Base-by-base conservation (phyloP, 768 basidiomycete species). In the Mycena belliarum region DNA sequence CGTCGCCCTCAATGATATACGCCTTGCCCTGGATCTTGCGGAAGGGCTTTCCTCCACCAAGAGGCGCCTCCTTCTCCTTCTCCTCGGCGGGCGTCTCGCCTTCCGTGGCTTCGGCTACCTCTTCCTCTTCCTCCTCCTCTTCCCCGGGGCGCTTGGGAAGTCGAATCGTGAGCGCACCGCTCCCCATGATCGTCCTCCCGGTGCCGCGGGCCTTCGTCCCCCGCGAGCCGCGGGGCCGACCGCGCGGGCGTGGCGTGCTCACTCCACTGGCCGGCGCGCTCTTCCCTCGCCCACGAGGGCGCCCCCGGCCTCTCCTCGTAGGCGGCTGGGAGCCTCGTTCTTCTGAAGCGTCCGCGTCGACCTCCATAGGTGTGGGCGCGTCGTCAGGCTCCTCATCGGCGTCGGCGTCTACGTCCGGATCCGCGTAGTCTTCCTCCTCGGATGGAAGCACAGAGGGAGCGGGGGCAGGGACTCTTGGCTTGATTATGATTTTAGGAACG, bases 1-100 rank as follows among this genome's bases (percentile, higher is more conserved):
- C 96, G 69, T 98, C 96, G 43, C 89, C 89, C 33, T 93, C 90
- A 49, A 97, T 88, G 44, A 87, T 76, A 69, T 88, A 89, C 6
- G 84, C 80, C 62, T 84, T 79, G 11, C 89, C 93, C 35, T 87
- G 85, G 63, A 97, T 83, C 66, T 79, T 82, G 33, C 85, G 76
- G 75, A 88, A 91, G 1, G 88, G 85, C 63, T 88, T 89, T 0
- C 87, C 88, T 2, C 82, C 78, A 24, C 76, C 79, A 12, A 79
- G 59, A 1, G 78, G 76, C 6, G 69, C 79, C 48, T 76, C 68
- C 33, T 63, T 71, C n/a, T 57, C 68, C 33, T 63, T 71, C n/a
- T 53, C 64, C 8, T 75, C 75, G 1, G 29, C 65, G 14, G 63
- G 75, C 4, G 50, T 63, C 50, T 82, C 79, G 18, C 70, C 76